Conservation (phyloP, 179 eudicot genomes). For the Silene coronaria region DNA sequence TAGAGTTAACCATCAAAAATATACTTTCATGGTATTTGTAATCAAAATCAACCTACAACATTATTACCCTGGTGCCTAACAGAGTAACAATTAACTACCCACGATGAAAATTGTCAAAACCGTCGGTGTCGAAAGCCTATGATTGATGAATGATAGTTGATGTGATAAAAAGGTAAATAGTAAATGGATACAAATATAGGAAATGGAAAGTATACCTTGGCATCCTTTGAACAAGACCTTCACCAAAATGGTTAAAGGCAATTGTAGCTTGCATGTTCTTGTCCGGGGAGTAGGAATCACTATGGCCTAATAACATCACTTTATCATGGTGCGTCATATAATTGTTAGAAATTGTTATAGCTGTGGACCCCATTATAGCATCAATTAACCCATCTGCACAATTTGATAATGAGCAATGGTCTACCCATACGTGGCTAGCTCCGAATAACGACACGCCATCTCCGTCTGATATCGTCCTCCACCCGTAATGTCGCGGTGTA, state of each 20-base stretch:
- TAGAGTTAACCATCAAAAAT: no score
- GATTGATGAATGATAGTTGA: neutral
- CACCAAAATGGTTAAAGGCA: constrained; percentile 81
- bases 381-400: constrained; percentile 59
- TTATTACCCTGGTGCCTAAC: no score
- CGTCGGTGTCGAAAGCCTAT: no score
- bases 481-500: constrained; percentile 51
- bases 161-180: neutral
- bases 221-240: constrained; percentile 81
- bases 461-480: constrained; percentile 63
- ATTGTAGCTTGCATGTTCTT: constrained; percentile 78
- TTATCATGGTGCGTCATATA: constrained; percentile 65
- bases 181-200: neutral
- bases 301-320: constrained; percentile 66
- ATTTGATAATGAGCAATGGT: constrained; percentile 53
- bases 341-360: constrained; percentile 58
- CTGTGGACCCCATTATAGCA: constrained; percentile 61
- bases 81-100: no score
- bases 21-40: no score
- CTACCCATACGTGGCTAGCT: constrained; percentile 64
- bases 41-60: no score
- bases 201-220: constrained; percentile 46
- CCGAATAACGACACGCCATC: constrained; percentile 65
- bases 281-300: constrained; percentile 54
- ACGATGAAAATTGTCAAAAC: no score